A percentile compares a stretch with the other conserved stretches of the same genome.
Evolutionary conservation across 2,329 filamentous ascomycete genomes (phyloP).

Genomic region (Neodidymelliopsis sp.): DNA sequence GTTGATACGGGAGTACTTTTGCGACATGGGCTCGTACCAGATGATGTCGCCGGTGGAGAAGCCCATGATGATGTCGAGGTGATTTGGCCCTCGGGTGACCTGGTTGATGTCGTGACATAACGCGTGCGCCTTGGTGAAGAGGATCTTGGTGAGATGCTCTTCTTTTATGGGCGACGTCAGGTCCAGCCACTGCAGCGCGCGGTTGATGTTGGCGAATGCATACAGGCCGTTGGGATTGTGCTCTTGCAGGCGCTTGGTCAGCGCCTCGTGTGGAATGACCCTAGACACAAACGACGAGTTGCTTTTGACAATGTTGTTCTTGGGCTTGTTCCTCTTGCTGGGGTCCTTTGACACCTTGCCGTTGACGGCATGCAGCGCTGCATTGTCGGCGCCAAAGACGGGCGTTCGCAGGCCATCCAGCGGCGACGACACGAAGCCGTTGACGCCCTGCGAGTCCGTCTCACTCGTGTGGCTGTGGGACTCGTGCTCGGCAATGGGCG

Average conservation of each 20-base stretch:
- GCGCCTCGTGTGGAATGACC: constrained; percentile 85
- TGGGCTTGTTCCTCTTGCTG: constrained; percentile 85
- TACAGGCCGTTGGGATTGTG: constrained; percentile 80
- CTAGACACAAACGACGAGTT: constrained; percentile 98
- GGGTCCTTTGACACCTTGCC: constrained; percentile 72
- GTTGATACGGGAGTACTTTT: constrained; percentile 93
- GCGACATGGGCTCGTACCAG: constrained; percentile 97
- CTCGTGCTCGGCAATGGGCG: constrained; percentile 57
- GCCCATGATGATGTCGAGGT: constrained; percentile 92
- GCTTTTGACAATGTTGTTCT: constrained; percentile 98
- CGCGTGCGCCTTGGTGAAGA: constrained; percentile 96
- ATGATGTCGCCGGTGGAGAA: constrained; percentile 97
- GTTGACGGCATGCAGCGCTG: constrained; percentile 67
- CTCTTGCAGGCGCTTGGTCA: constrained; percentile 81
- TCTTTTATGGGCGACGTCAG: constrained; percentile 78
- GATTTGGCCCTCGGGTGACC: constrained; percentile 77
- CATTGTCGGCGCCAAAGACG: constrained; percentile 87
- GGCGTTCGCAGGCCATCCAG: constrained; percentile 55
- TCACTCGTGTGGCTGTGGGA: constrained; percentile 55
- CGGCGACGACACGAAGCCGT: constrained; percentile 44
- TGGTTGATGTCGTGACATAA: constrained; percentile 92
- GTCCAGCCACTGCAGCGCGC: constrained; percentile 96
- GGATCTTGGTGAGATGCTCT: constrained; percentile 92
- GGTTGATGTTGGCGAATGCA: constrained; percentile 93
- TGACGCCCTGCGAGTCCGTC: constrained; percentile 52